These are phyloP conservation scores for Mycena venus DNA, from an alignment of 768 basidiomycete species.

Conservation along the genomic window DNA sequence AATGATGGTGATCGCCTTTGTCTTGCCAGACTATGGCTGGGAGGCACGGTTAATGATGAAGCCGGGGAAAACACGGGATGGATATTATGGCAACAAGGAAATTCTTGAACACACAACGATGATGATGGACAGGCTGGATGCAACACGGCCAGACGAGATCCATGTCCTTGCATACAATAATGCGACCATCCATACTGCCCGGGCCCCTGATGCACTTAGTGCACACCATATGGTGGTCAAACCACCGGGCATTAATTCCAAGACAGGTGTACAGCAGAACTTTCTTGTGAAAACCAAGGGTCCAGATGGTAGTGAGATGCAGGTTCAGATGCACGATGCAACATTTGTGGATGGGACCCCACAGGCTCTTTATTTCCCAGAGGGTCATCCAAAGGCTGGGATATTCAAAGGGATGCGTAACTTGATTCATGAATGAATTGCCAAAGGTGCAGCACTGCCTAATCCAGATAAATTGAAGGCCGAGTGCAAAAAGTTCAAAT, in stretches of 20 bases:
- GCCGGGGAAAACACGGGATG: not conserved
- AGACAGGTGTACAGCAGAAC: too few relatives aligned
- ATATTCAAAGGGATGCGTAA: not conserved
- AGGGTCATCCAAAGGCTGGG: not conserved
- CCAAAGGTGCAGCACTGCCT: not conserved
- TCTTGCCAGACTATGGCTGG: conserved; percentile 43
- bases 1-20: conserved; percentile 45
- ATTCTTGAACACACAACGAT: not conserved
- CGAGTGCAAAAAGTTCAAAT: not conserved
- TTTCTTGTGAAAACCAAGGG: too few relatives aligned
- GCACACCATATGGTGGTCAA: not conserved
- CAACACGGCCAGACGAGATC: not conserved
- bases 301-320: too few relatives aligned
- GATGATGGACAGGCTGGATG: not conserved
- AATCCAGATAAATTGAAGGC: not conserved
- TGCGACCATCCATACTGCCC: not conserved
- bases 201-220: not conserved
- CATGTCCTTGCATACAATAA: not conserved
- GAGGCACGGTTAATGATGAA: not conserved
- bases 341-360: not conserved
- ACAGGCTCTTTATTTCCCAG: not conserved
- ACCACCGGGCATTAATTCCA: not conserved
- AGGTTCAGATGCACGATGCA: not conserved
- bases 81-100: not conserved
- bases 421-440: not conserved